These are phyloP conservation scores for Platanthera zijinensis DNA, from an alignment of 106 monocot species.

Conservation along the genomic window DNA sequence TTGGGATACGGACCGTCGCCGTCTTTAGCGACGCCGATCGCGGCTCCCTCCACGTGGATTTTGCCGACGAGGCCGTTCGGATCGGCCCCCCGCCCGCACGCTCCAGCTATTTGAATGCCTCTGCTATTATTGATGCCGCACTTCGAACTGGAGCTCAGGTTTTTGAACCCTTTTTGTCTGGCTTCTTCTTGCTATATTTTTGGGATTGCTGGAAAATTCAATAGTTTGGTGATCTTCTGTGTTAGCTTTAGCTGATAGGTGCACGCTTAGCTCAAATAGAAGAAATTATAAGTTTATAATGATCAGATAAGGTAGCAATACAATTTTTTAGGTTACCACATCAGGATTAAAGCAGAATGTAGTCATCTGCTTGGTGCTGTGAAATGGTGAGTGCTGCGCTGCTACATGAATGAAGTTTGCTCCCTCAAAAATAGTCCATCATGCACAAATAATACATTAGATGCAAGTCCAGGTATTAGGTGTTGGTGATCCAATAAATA, in stretches of 20 bases:
- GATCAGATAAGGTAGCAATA: background rate
- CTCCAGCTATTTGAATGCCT: slow-evolving; percentile 69
- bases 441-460: background rate
- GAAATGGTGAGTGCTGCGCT: background rate
- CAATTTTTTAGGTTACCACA: background rate
- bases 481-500: background rate
- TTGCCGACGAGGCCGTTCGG: slow-evolving; percentile 80
- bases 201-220: background rate
- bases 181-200: background rate
- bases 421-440: background rate
- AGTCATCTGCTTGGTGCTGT: background rate
- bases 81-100: slow-evolving; percentile 84
- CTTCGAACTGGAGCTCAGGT: slow-evolving; percentile 83
- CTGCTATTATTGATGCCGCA: slow-evolving; percentile 77
- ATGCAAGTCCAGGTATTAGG: background rate
- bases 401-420: too few species aligned
- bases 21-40: slow-evolving; percentile 92
- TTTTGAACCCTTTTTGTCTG: background rate
- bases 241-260: background rate
- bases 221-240: background rate
- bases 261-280: background rate
- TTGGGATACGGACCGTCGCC: slow-evolving; percentile 89
- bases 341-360: background rate
- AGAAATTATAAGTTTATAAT: background rate
- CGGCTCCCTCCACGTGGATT: slow-evolving; percentile 52